phyloP scores from a whole-genome alignment of 2,329 filamentous ascomycete species.

The Macrophomina phaseolina region DNA sequence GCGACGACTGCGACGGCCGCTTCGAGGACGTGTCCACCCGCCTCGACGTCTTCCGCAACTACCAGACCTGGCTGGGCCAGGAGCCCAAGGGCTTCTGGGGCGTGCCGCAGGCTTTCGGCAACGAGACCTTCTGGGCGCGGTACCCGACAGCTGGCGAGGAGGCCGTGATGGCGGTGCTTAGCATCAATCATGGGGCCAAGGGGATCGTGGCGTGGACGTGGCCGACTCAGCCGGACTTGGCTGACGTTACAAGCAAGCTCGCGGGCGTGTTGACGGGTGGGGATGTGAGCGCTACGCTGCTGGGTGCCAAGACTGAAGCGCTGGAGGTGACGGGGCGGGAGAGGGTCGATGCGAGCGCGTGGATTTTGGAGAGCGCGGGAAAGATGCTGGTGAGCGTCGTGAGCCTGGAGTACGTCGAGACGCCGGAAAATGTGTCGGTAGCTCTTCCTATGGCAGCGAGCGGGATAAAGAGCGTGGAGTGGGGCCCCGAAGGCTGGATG shows the following conservation, averaged over 20 bases:
- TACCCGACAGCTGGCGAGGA: constrained; percentile 54
- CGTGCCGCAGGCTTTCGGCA: constrained; percentile 57
- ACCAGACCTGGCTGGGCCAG: constrained; percentile 48
- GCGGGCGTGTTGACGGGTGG: constrained; percentile 44
- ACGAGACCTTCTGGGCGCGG: constrained; percentile 54
- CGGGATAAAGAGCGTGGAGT: constrained; percentile 26
- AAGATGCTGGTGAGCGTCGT: constrained; percentile 49
- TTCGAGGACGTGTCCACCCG: constrained; percentile 59
- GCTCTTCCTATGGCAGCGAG: constrained; percentile 28
- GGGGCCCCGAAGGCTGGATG: constrained; percentile 32
- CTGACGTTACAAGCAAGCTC: constrained; percentile 44
- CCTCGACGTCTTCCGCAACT: constrained; percentile 49
- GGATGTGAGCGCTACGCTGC: constrained; percentile 45
- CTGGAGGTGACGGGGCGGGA: constrained; percentile 33
- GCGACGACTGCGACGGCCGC: constrained; percentile 63
- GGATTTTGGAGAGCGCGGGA: constrained; percentile 38
- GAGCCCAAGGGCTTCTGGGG: constrained; percentile 55
- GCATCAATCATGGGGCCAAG: constrained; percentile 57
- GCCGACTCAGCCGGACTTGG: constrained; percentile 47
- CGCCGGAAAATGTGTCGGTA: constrained; percentile 29
- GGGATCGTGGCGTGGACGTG: constrained; percentile 58
- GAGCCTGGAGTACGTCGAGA: constrained; percentile 40
- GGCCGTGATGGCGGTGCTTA: constrained; percentile 54
- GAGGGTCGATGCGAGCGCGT: constrained; percentile 50
- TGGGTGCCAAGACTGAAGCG: constrained; percentile 39